These are phyloP conservation scores for Populus pruinosa DNA, from an alignment of 345 rosid species.

Conservation along the genomic window DNA sequence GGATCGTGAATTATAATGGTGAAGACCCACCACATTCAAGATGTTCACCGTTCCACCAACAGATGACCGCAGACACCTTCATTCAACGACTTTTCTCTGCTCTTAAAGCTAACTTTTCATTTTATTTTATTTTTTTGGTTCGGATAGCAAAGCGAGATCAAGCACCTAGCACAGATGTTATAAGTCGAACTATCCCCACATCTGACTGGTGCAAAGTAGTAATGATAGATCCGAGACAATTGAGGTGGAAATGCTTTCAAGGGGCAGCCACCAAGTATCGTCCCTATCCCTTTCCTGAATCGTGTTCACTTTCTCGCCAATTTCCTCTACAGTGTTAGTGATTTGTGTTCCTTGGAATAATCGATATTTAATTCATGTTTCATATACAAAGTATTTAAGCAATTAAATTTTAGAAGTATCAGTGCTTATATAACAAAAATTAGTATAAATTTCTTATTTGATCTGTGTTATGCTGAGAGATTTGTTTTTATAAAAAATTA, in stretches of 20 bases:
- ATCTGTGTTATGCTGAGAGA: no score
- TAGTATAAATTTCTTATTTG: no score
- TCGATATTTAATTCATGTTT: background rate
- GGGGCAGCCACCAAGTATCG: background rate
- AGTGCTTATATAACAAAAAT: no score
- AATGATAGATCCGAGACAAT: background rate
- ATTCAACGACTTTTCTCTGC: background rate
- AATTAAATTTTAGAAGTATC: no score
- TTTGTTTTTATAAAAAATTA: no score
- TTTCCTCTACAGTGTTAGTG: background rate
- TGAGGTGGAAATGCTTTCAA: background rate
- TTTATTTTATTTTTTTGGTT: no score
- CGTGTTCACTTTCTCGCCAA: background rate
- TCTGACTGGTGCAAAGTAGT: background rate
- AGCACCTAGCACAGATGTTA: background rate
- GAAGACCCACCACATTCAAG: background rate
- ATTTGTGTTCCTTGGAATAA: background rate
- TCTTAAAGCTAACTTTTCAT: background rate
- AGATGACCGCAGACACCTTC: background rate
- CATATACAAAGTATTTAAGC: no score
- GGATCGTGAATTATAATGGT: background rate
- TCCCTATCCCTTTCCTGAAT: background rate
- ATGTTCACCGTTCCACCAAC: background rate
- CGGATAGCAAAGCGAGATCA: background rate
- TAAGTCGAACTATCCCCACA: background rate